Conservation (phyloP, 1,284 basidiomycete species). For the Cutaneotrichosporon dermatis region DNA sequence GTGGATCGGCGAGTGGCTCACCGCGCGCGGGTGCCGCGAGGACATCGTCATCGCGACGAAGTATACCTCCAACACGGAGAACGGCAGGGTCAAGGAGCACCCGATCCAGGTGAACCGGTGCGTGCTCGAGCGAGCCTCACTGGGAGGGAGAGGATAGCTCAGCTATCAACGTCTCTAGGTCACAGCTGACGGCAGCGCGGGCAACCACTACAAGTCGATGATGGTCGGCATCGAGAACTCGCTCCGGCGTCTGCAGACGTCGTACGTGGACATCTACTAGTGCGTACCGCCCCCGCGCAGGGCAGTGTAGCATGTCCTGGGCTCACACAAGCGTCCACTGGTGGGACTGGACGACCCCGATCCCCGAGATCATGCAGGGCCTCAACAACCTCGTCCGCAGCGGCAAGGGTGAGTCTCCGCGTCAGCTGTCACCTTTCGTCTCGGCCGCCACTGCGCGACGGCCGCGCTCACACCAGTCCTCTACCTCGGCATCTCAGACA, state of each 20-base stretch:
- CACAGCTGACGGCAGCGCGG: constrained; percentile 18
- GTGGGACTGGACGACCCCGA: constrained; percentile 49
- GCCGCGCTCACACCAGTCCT: constrained; percentile 28
- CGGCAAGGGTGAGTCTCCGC: constrained; percentile 30
- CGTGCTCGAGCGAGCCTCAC: constrained; percentile 7
- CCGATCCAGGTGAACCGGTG: constrained; percentile 38
- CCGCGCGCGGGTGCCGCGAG: constrained; percentile 32
- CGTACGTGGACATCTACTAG: constrained; percentile 51
- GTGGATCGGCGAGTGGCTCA: constrained; percentile 51
- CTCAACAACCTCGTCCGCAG: constrained; percentile 45
- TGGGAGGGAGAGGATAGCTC: too few relatives aligned
- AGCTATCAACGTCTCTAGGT: too few relatives aligned
- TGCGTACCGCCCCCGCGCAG: background rate
- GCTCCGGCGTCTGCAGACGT: constrained; percentile 49
- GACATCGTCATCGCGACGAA: constrained; percentile 34
- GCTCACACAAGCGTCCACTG: constrained; percentile 37
- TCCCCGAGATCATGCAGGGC: constrained; percentile 50
- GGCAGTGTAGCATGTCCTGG: too few relatives aligned
- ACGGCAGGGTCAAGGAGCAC: constrained; percentile 8
- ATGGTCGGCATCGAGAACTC: constrained; percentile 23
- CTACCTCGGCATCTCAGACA: constrained; percentile 51
- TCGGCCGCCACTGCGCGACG: constrained; percentile 32
- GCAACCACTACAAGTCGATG: constrained; percentile 40
- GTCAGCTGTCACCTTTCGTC: too few relatives aligned
- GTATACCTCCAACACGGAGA: constrained; percentile 22